Base-by-base conservation (phyloP, 345 rosid genomes). In the Diplotaxis tenuifolia region DNA sequence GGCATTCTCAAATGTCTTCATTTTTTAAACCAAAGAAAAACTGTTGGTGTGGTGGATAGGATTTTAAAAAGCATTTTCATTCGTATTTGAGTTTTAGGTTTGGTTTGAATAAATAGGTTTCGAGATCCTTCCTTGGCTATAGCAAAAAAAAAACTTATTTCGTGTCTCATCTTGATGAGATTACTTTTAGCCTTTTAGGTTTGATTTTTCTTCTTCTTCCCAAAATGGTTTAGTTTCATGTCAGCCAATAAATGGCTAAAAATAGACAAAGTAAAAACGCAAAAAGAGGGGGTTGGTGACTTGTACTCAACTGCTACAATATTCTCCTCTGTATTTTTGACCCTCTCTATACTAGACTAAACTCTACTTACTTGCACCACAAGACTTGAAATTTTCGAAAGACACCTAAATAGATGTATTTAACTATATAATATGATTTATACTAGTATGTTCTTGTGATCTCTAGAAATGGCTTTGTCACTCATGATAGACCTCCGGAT, bases 281-380 rank as follows among this genome's bases (percentile, higher is more conserved):
- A 28, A 6, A 50, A 45, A 40, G 58, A 53, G 76, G 36, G n/a
- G 49, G 88, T 88, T 80, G 97, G 87, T 88, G 87, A 71, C 86
- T 83, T 83, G 79, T 84, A 70, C 75, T 82, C 85, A 88, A 78
- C 98, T 78, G 84, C 89, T 79, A 42, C 47, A 19, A 40, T 52
- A 70, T 80, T 80, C 72, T 29, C 45, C 22, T 70, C 20, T 59
- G 71, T 60, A 18, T 9, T 16, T 16, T 49, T 79, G 52, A 53
- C 50, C 29, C 21, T 65, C 64, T 21, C 61, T 28, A 70, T 59
- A 40, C 31, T 10, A 75, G 28, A 70, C 65, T 69, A 56, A n/a
- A 29, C 21, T 69, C 16, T 53, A 4, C 40, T 74, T 66, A 75
- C 80, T 65, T 76, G 72, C 56, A 71, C 15, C 5, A 71, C 68